Evolutionary conservation across 2,329 filamentous ascomycete species (phyloP), one percentile per base, ranked within the genome.

Genomic region (Arthroderma uncinatum): DNA sequence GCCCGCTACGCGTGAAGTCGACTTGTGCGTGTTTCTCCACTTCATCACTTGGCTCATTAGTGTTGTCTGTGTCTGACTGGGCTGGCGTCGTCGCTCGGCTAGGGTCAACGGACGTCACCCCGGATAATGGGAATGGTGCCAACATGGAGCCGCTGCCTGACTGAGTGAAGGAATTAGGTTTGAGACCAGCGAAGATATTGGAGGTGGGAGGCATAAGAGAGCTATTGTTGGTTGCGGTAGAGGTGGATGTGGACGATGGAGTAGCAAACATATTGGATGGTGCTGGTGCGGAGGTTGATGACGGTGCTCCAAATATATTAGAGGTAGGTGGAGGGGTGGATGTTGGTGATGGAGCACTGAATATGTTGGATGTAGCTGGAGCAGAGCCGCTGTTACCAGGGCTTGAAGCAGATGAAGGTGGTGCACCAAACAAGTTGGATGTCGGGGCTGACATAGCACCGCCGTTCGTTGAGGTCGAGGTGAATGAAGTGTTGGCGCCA

Each of bases 21-120:
- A 88, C 80, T 69, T 88, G 85, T 68, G 84, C 80, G 59, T 87
- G 79, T 66, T 79, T 78, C 66, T 81, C 81, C 0, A 64, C 57
- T 62, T 82, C 81, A 61, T 81, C 77, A 16, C 66, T 68, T 54
- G 73, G 70, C 16, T 70, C 68, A 1, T 70, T 70, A 30, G 68
- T 71, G 21, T 70, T 70, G 53, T 75, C 74, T 2, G 74, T 74
- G 34, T 55, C 53, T 7, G 36, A 54, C 28, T 69, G 62, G n/a
- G 73, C 74, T 8, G 76, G 76, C 1, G 76, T 77, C 3, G 76
- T 74, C 21, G 72, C 70, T 28, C 74, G 72, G 21, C 74, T 78
- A 16, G 69, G 67, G 36, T 68, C 64, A 6, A 64, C 70, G n/a
- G 73, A 71, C 8, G 66, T 72, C 23, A 63, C 55, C 4, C 62